Evolutionary conservation across 257 asterid species (phyloP), one percentile per base, ranked within the genome.

Genomic region (Cruciata laevipes): DNA sequence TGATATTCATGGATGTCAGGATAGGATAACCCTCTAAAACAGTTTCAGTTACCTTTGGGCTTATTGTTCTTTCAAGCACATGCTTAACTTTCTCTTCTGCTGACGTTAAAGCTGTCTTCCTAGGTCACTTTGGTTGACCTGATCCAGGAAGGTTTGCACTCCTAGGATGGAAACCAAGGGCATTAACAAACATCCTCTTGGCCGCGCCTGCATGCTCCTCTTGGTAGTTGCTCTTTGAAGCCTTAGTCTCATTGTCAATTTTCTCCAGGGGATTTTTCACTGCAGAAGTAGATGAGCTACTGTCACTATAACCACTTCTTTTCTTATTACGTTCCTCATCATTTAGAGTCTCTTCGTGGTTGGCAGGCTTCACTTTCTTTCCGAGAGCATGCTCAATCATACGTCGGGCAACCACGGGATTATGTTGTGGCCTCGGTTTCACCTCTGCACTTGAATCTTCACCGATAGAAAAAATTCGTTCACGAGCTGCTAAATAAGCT

Each of bases 381-480:
- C 98, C 98, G 68, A 92, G 97, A 31, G 98, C 98, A 81, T 72
- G 98, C 30, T 85, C 83, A 75, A 92, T 92, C 98, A 92, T 89
- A 65, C 98, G 96, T 17, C 83, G 95, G 57, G 97, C 98, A 74
- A 92, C 97, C 8, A 64, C 79, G 72, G 93, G 91, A 81, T 92
- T 83, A 21, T 81, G 61, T 70, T 68, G 87, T 73, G 97, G 97
- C 86, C 97, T 83, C 76, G 82, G 86, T 70, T 82, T 86, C 53
- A 71, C 65, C 31, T 52, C 73, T 63, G 75, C 71, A n/a, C 67
- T 63, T 73, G 74, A 82, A 23, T 73, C 61, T 57, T 77, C 76
- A 78, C 85, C 82, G 21, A 66, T 77, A 32, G 94, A 80, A 73
- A 85, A 89, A 21, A 85, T 87, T 63, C 89, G 83, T 73, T 83